These are phyloP conservation scores for Candida argentea DNA, from an alignment of 805 yeast genomes.

Conservation along the genomic window DNA sequence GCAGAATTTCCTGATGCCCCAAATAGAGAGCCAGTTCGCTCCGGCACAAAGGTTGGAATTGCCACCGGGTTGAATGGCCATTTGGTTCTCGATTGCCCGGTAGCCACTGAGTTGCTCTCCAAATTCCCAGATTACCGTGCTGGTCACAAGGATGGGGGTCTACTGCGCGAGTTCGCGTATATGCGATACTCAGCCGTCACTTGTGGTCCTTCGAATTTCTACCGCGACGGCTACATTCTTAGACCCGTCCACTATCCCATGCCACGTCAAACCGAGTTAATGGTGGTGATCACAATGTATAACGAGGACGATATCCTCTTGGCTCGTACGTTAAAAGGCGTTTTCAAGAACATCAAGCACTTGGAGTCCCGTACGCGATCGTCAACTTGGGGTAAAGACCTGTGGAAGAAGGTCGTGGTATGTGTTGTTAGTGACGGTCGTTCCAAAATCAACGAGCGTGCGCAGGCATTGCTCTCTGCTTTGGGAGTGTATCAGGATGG, in stretches of 20 bases:
- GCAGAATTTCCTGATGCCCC: constrained; percentile 21
- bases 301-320: constrained; percentile 56
- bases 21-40: constrained; percentile 18
- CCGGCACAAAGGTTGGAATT: constrained; percentile 20
- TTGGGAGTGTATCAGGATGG: constrained; percentile 62
- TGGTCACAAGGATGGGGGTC: constrained; percentile 26
- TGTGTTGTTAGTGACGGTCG: constrained; percentile 57
- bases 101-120: constrained; percentile 53
- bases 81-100: constrained; percentile 81
- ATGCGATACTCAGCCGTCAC: constrained; percentile 59
- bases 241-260: constrained; percentile 45
- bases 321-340: constrained; percentile 53
- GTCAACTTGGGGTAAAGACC: constrained; percentile 40
- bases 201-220: constrained; percentile 59
- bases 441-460: constrained; percentile 52
- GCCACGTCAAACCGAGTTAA: constrained; percentile 47
- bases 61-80: constrained; percentile 49
- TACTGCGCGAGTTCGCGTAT: constrained; percentile 46
- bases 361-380: constrained; percentile 37
- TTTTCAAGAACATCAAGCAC: constrained; percentile 54
- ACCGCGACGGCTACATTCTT: constrained; percentile 43
- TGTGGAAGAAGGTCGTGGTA: constrained; percentile 55
- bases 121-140: constrained; percentile 31
- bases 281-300: constrained; percentile 56
- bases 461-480: constrained; percentile 54